These are phyloP conservation scores for Dacryopinax primogenitus DNA, from an alignment of 768 basidiomycete species.

Conservation along the genomic window DNA sequence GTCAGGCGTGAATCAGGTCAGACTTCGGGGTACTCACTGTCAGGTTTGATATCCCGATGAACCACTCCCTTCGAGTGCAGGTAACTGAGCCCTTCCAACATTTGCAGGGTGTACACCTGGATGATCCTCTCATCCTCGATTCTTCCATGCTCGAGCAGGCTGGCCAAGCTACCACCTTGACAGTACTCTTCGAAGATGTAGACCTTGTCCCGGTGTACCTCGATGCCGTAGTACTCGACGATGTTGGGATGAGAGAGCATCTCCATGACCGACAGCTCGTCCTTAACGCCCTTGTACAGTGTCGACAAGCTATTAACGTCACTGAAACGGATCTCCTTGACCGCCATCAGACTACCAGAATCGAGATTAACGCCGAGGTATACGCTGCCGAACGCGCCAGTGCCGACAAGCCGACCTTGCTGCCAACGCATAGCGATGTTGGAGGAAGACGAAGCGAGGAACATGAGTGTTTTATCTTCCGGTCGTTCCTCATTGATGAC, in stretches of 20 bases:
- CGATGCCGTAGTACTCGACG: conserved; percentile 97
- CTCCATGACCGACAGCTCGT: conserved; percentile 96
- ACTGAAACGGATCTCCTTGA: conserved; percentile 97
- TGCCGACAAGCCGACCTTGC: conserved; percentile 93
- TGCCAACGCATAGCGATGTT: conserved; percentile 97
- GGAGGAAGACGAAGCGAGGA: conserved; percentile 88
- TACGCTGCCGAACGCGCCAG: conserved; percentile 99
- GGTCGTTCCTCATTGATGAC: conserved; percentile 87
- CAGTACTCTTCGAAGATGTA: conserved; percentile 99
- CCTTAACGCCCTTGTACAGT: conserved; percentile 82
- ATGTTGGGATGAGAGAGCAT: conserved; percentile 95
- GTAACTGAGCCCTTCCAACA: conserved; percentile 88
- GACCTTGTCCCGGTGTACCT: conserved; percentile 96
- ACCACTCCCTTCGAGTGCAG: conserved; percentile 85
- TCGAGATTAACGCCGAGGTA: conserved; percentile 96
- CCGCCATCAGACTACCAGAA: conserved; percentile 91
- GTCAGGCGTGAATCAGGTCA: conserved; percentile 13
- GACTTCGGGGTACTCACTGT: conserved; percentile 51
- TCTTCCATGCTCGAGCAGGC: conserved; percentile 78
- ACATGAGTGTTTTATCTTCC: conserved; percentile 86
- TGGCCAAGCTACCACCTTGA: conserved; percentile 83
- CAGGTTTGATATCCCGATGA: conserved; percentile 96
- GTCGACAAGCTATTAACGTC: conserved; percentile 79
- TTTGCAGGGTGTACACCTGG: conserved; percentile 91
- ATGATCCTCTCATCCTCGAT: conserved; percentile 96